These are phyloP conservation scores for Ilex asprella DNA, from an alignment of 257 asterid genomes.

Conservation along the genomic window DNA sequence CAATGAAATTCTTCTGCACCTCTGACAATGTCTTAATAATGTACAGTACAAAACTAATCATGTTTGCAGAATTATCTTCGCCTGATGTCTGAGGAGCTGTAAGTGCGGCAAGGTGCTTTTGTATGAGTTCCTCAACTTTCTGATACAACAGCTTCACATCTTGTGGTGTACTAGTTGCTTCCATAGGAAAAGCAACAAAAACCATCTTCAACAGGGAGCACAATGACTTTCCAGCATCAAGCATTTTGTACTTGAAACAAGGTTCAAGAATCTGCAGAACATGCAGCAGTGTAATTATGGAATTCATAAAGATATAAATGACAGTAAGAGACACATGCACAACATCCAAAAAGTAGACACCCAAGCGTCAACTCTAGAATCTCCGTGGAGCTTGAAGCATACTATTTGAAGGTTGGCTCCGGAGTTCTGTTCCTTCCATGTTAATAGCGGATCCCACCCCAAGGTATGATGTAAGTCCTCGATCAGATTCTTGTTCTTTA, in stretches of 20 bases:
- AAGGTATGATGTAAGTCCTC: too few species aligned
- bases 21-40: slow-evolving; percentile 80
- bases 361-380: too few species aligned
- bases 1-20: slow-evolving; percentile 83
- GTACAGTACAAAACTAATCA: slow-evolving; percentile 89
- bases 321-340: too few species aligned
- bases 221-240: slow-evolving; percentile 92
- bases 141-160: slow-evolving; percentile 89
- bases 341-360: too few species aligned
- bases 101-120: slow-evolving; percentile 88
- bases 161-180: slow-evolving; percentile 61
- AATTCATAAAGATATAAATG: too few species aligned
- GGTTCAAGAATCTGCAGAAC: slow-evolving; percentile 88
- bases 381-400: too few species aligned
- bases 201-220: slow-evolving; percentile 94
- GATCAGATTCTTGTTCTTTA: too few species aligned
- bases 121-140: slow-evolving; percentile 93
- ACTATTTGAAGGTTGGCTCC: too few species aligned
- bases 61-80: slow-evolving; percentile 88
- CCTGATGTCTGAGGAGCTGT: slow-evolving; percentile 86
- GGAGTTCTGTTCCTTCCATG: too few species aligned
- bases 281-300: slow-evolving; percentile 6
- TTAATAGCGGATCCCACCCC: too few species aligned
- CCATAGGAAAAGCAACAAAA: slow-evolving; percentile 90
- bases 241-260: slow-evolving; percentile 95